Percentiles rank a stretch among this genome's conserved stretches.
These are phyloP conservation scores for Argentina anserina DNA, from an alignment of 306 rosid genomes.

Conservation along the genomic window DNA sequence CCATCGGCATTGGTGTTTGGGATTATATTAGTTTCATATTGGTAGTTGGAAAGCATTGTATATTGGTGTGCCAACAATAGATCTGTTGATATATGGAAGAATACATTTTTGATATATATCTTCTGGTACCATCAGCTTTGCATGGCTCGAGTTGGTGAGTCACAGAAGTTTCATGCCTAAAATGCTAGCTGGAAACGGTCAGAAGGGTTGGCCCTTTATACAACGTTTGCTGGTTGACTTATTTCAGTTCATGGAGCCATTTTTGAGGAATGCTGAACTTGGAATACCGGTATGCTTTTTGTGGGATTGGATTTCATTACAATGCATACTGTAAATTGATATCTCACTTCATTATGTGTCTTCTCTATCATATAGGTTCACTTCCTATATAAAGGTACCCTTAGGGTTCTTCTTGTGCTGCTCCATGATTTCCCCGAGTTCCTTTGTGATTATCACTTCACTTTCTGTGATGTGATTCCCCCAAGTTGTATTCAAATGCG, in stretches of 20 bases:
- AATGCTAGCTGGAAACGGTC: constrained; percentile 86
- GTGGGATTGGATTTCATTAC: constrained; percentile 5
- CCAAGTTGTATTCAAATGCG: constrained; percentile 99
- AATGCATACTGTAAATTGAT: not conserved
- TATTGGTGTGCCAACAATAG: not conserved
- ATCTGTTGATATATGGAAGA: not conserved
- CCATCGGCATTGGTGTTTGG: not conserved
- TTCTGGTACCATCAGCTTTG: constrained; percentile 59
- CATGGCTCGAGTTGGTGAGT: constrained; percentile 97
- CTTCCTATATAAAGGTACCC: constrained; percentile 88
- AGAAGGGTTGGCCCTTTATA: constrained; percentile 88
- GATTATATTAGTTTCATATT: not conserved
- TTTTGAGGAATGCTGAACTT: constrained; percentile 91
- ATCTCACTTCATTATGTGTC: not conserved
- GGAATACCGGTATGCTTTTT: constrained; percentile 63
- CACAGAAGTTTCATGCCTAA: constrained; percentile 95
- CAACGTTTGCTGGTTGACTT: constrained; percentile 88
- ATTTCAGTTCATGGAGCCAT: constrained; percentile 97
- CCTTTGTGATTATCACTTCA: constrained; percentile 92
- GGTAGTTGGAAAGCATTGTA: not conserved
- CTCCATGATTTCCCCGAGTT: constrained; percentile 98
- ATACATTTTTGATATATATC: not conserved
- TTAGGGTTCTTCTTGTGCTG: constrained; percentile 90
- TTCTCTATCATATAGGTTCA: constrained; percentile 53
- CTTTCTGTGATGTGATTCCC: constrained; percentile 94